Evolutionary conservation across 2,329 filamentous ascomycete species (phyloP), one percentile per base, ranked within the genome.

Genomic region (Calonectria pseudoreteaudii): DNA sequence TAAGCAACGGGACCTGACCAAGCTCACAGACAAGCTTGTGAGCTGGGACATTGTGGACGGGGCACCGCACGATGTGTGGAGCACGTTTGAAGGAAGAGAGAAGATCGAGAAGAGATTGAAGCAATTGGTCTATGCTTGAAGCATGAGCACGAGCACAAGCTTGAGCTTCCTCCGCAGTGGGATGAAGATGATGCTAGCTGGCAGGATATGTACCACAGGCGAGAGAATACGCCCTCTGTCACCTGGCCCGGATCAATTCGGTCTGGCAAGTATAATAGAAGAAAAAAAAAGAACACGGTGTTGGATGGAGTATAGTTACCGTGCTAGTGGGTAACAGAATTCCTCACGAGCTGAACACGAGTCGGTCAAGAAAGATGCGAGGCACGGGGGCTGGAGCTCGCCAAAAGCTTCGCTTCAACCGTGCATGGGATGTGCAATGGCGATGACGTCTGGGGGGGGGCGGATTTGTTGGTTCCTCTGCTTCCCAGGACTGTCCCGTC

Each of bases 1-100:
- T 76, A 95, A 95, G 83, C 97, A 99, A 87, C 89, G 94, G 78
- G 96, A 98, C 80, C 85, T 98, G 74, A 95, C 93, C 10, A 91
- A 90, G 73, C 87, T 98, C 77, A 98, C 96, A 0, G 89, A 93
- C 67, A 95, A 95, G 62, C 86, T 98, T 66, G 84, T 94, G 71
- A 88, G 90, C 49, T 99, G 96, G 96, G 95, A 98, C 83, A 91
- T 98, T 67, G 95, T 98, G 14, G 91, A 94, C 71, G 91, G 93
- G 75, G 95, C 96, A 4, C 94, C 95, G 7, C 95, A 98, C 83
- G 91, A 96, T 82, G 93, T 98, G 0, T 99, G 97, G 97, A 87
- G 86, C 79, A 95, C 93, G 4, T 83, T 88, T 2, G 90, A 95
- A 62, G 96, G 96, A 0, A 89, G 94, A 69, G 85, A 91, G 66